Percentiles rank a stretch among this genome's conserved stretches.
phyloP scores from a whole-genome alignment of 305 asterid species.

The Fraxinus baroniana region DNA sequence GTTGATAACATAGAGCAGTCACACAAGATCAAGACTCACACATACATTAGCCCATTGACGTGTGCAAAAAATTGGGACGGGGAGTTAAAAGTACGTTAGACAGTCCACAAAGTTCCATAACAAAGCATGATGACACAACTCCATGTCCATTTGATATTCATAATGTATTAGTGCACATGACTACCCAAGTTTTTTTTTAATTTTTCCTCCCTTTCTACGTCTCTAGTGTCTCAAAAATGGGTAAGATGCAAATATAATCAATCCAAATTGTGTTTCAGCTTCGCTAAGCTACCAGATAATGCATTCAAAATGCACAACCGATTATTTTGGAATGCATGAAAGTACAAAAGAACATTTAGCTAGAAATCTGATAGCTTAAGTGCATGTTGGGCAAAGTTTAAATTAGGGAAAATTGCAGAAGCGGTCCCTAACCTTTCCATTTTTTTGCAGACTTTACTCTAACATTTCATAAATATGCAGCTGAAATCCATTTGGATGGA shows the following conservation, averaged over 20 bases:
- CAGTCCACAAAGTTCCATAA: background rate
- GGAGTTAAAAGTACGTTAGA: background rate
- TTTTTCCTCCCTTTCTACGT: too few relatives aligned
- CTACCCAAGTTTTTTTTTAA: too few relatives aligned
- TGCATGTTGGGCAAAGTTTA: background rate
- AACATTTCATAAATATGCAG: too few relatives aligned
- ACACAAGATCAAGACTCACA: background rate
- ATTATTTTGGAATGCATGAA: background rate
- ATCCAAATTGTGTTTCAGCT: background rate
- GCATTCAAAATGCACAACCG: background rate
- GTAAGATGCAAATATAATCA: too few relatives aligned
- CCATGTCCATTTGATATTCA: background rate
- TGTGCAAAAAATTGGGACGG: background rate
- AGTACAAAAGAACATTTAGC: background rate
- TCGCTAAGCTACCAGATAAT: background rate
- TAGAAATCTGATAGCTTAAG: background rate
- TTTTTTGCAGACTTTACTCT: too few relatives aligned
- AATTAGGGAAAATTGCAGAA: background rate
- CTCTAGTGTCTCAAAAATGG: too few relatives aligned
- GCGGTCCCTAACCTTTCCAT: too few relatives aligned
- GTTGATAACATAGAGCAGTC: slow-evolving; percentile 19
- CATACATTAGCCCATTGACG: background rate
- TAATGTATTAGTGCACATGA: background rate
- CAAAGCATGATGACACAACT: background rate
- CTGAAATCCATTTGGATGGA: too few relatives aligned